Conservation (phyloP, 2,329 filamentous ascomycete species). For the Xylaria sp. region DNA sequence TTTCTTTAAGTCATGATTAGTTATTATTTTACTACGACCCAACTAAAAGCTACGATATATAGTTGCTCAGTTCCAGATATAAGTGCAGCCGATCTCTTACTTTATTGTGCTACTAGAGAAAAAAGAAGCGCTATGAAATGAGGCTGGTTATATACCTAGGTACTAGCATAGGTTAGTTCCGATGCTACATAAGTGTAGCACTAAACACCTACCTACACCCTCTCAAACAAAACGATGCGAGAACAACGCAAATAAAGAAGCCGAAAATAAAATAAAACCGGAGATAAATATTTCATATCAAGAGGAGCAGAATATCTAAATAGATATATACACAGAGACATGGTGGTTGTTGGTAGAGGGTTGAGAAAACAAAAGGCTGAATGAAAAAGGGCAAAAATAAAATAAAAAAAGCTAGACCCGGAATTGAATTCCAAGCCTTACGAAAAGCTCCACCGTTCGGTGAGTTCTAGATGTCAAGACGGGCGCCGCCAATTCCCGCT, state of each 20-base stretch:
- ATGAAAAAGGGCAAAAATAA: background rate
- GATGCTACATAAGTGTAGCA: background rate
- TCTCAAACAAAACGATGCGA: background rate
- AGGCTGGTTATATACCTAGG: background rate
- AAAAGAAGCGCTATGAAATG: background rate
- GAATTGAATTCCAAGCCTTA: slow-evolving; percentile 25
- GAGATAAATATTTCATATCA: background rate
- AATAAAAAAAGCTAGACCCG: slow-evolving; percentile 29
- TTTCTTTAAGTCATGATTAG: too few species aligned
- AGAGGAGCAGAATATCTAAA: background rate
- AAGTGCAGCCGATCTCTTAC: too few species aligned
- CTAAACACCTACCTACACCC: too few species aligned
- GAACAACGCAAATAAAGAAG: background rate
- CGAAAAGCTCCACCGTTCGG: slow-evolving; percentile 35
- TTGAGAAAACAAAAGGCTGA: background rate
- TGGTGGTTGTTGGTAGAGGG: background rate
- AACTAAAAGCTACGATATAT: too few species aligned
- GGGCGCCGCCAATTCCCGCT: slow-evolving; percentile 15
- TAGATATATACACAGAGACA: background rate
- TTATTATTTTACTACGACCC: too few species aligned
- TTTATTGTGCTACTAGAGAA: background rate
- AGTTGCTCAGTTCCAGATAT: too few species aligned
- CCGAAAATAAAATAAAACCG: background rate
- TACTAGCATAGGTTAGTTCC: background rate
- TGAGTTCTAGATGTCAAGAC: slow-evolving; percentile 31